Conservation (phyloP, 2,329 filamentous ascomycete genomes). For the Neophaeococcomyces aloes region DNA sequence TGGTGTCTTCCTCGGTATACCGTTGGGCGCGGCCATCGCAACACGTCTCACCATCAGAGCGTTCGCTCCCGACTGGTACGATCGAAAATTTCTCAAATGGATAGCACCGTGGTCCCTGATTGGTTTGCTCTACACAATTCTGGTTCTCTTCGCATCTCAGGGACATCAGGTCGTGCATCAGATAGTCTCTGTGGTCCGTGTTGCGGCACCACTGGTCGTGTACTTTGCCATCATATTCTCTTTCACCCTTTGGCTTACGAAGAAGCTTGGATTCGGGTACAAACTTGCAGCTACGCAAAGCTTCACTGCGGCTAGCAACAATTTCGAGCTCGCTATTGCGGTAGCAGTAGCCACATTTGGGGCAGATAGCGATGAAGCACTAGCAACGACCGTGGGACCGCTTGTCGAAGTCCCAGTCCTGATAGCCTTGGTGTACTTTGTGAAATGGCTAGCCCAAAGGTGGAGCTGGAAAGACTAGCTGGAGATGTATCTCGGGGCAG, state of each 20-base stretch:
- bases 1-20: conserved; percentile 75
- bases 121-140: conserved; percentile 75
- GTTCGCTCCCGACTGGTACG: conserved; percentile 52
- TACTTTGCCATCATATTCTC: conserved; percentile 73
- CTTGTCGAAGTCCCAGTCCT: conserved; percentile 79
- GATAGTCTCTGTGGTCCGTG: conserved; percentile 70
- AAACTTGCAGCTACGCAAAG: conserved; percentile 62
- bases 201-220: conserved; percentile 68
- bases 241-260: conserved; percentile 51
- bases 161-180: conserved; percentile 67
- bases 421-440: conserved; percentile 63
- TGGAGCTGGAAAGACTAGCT: conserved; percentile 16
- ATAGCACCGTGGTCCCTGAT: conserved; percentile 66
- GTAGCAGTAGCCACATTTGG: conserved; percentile 77
- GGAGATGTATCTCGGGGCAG: too few species aligned
- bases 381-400: conserved; percentile 74
- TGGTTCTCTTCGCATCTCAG: conserved; percentile 76
- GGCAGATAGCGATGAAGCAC: conserved; percentile 63
- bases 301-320: conserved; percentile 84
- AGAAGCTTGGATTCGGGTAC: conserved; percentile 64
- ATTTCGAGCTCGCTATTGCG: conserved; percentile 85
- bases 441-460: conserved; percentile 38
- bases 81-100: conserved; percentile 57
- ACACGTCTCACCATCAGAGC: conserved; percentile 55
- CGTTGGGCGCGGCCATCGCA: conserved; percentile 66